These are phyloP conservation scores for Fallopia convolvulus DNA, from an alignment of 148 eudicot species.

Conservation along the genomic window DNA sequence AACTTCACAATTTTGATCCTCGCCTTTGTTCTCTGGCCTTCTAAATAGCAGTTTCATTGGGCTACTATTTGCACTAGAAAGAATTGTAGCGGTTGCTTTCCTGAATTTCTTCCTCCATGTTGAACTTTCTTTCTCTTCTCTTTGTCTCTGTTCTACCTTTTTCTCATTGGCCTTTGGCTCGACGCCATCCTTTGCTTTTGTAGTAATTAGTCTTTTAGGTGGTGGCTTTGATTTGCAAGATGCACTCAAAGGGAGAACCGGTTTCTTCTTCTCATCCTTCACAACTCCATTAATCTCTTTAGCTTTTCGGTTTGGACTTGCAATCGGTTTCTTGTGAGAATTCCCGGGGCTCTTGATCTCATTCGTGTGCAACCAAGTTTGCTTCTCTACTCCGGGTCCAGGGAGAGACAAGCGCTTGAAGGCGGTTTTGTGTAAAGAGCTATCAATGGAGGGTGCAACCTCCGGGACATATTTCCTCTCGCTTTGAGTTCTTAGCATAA, in stretches of 20 bases:
- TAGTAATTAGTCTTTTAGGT: background rate
- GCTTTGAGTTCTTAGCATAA: background rate
- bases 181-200: background rate
- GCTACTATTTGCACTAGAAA: background rate
- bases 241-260: background rate
- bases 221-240: slow-evolving; percentile 3
- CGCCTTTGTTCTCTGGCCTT: background rate
- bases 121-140: background rate
- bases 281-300: background rate
- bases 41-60: background rate
- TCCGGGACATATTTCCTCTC: background rate
- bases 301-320: background rate
- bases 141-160: background rate
- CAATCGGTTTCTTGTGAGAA: background rate
- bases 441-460: background rate
- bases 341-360: background rate
- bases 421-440: background rate
- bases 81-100: background rate
- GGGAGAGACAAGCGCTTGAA: background rate
- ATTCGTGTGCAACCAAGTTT: background rate
- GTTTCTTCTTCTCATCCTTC: background rate
- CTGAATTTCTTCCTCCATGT: background rate
- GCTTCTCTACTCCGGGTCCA: background rate
- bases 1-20: background rate
- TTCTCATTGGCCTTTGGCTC: background rate